Conservation (phyloP, 2,329 filamentous ascomycete species). For the Apiospora kogelbergensis region DNA sequence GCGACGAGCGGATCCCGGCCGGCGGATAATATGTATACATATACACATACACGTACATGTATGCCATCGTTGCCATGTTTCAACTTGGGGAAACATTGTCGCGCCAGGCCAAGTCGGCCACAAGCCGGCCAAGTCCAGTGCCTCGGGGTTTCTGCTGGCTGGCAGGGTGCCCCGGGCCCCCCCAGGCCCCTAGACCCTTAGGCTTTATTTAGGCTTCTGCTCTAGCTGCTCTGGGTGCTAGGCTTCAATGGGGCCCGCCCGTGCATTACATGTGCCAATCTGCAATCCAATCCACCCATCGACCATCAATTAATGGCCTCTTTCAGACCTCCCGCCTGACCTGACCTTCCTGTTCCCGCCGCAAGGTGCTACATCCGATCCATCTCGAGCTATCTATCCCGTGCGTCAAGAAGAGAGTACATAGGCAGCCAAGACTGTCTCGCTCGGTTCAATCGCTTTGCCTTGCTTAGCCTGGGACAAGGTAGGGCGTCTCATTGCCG, state of each 20-base stretch:
- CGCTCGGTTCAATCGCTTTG: background rate
- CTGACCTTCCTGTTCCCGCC: background rate
- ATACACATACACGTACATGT: too few relatives aligned
- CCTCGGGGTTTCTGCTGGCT: too few relatives aligned
- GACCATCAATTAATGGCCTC: too few relatives aligned
- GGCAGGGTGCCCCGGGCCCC: too few relatives aligned
- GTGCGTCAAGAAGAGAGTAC: background rate
- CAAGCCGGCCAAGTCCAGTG: too few relatives aligned
- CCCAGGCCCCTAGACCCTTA: too few relatives aligned
- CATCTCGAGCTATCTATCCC: background rate
- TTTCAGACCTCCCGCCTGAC: background rate
- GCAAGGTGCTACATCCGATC: background rate
- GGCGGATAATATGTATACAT: too few relatives aligned
- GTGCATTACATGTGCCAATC: background rate
- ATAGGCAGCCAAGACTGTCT: background rate
- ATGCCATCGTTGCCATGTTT: background rate
- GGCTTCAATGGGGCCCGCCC: too few relatives aligned
- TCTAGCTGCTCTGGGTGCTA: too few relatives aligned
- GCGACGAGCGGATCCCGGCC: background rate
- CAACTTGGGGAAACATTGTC: background rate
- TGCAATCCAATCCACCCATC: too few relatives aligned
- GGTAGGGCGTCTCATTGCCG: background rate
- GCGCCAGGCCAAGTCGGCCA: too few relatives aligned
- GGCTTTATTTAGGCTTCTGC: too few relatives aligned
- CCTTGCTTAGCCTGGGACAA: background rate